Conservation (phyloP, 2,329 filamentous ascomycete genomes). For the Beauveria sp. region DNA sequence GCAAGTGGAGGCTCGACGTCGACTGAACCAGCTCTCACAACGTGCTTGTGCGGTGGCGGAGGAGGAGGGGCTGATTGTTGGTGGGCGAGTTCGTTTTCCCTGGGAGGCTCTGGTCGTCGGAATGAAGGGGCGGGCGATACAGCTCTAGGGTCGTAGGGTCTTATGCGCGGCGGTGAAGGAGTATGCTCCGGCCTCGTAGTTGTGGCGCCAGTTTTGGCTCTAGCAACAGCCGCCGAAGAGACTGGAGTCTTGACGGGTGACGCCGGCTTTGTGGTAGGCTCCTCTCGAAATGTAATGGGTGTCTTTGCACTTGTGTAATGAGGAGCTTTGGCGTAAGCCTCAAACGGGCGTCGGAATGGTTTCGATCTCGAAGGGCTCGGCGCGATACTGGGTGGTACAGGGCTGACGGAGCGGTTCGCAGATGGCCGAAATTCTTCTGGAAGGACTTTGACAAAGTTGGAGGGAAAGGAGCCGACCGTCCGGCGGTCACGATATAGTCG, state of each 20-base stretch:
- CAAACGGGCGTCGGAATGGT: conserved; percentile 59
- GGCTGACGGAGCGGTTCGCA: conserved; percentile 52
- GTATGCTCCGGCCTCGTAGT: conserved; percentile 1
- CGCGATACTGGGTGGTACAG: conserved; percentile 48
- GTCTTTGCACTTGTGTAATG: conserved; percentile 58
- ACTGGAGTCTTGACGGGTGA: not conserved
- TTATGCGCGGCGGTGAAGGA: conserved; percentile 18
- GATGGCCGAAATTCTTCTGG: conserved; percentile 73
- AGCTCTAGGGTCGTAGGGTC: conserved; percentile 25
- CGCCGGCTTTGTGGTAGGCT: conserved; percentile 17
- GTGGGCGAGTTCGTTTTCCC: conserved; percentile 24
- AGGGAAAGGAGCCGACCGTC: conserved; percentile 88
- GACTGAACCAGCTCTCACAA: conserved; percentile 19
- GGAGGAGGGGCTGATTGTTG: conserved; percentile 28
- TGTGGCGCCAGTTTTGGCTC: conserved; percentile 3
- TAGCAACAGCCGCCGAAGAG: not conserved
- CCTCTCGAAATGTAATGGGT: conserved; percentile 47
- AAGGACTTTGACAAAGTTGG: conserved; percentile 92
- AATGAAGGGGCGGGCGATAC: conserved; percentile 20
- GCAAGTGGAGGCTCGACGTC: conserved; percentile 17
- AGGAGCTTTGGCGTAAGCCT: conserved; percentile 59
- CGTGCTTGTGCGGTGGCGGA: conserved; percentile 19
- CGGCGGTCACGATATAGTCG: conserved; percentile 81
- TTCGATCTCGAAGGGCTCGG: conserved; percentile 53
- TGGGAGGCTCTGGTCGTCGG: conserved; percentile 24